Percentiles rank a stretch among this genome's conserved stretches.
phyloP scores from a whole-genome alignment of 1,284 basidiomycete genomes.

The Tilletia indica region DNA sequence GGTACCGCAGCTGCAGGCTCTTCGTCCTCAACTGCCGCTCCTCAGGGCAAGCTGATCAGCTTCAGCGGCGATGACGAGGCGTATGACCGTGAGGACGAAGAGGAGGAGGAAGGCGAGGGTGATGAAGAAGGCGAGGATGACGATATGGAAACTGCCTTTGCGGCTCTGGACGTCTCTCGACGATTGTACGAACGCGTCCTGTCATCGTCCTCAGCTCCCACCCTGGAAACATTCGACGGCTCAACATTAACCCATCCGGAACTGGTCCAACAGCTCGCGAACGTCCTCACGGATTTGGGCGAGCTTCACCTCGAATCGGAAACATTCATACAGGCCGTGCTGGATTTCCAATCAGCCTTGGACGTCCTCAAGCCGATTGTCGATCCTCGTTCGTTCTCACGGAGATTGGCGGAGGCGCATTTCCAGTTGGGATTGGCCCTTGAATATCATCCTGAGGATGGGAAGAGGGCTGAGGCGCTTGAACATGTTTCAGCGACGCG shows the following conservation, averaged over 20 bases:
- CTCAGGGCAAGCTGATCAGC: neutral
- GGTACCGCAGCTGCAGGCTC: neutral
- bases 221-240: slow-evolving; percentile 13
- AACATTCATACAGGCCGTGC: neutral
- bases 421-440: neutral
- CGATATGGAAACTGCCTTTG: slow-evolving; percentile 8
- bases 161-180: slow-evolving; percentile 9
- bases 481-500: neutral
- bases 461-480: neutral
- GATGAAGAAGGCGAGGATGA: neutral
- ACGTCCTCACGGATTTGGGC: slow-evolving; percentile 11
- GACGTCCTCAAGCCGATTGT: neutral
- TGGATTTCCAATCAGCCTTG: slow-evolving; percentile 6
- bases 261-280: neutral
- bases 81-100: slow-evolving; percentile 1
- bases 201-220: neutral
- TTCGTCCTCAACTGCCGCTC: neutral
- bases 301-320: slow-evolving; percentile 17
- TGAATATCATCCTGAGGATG: slow-evolving; percentile 1
- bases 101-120: neutral
- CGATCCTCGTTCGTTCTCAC: neutral
- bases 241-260: neutral
- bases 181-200: slow-evolving; percentile 8
- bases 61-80: neutral
- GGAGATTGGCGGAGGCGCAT: slow-evolving; percentile 10